A percentile compares a stretch with the other conserved stretches of the same genome.
These are phyloP conservation scores for Capsella rubella DNA, from an alignment of 441 rosid species.

Conservation along the genomic window DNA sequence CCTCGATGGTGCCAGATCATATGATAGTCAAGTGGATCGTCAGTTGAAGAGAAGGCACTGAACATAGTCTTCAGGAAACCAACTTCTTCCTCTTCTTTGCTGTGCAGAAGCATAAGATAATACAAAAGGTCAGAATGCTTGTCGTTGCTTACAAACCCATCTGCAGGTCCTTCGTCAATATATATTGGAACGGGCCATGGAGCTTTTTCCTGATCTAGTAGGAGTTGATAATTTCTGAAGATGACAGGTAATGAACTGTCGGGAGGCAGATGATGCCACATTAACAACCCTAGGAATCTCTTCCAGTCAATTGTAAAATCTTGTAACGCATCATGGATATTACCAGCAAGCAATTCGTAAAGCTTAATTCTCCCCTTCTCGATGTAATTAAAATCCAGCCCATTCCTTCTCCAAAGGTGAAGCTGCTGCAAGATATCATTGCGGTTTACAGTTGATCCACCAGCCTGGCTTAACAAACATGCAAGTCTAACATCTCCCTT, in stretches of 20 bases:
- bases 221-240: conserved; percentile 76
- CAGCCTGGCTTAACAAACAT: conserved; percentile 97
- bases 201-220: conserved; percentile 74
- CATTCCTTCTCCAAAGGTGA: conserved; percentile 87
- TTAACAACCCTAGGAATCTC: conserved; percentile 91
- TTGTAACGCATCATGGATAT: conserved; percentile 70
- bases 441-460: conserved; percentile 85
- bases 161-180: conserved; percentile 86
- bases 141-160: conserved; percentile 49
- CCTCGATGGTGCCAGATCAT: conserved; percentile 99
- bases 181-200: conserved; percentile 86
- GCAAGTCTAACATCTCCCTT: conserved; percentile 95
- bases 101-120: conserved; percentile 97
- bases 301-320: conserved; percentile 88
- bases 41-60: conserved; percentile 88
- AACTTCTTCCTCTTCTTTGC: conserved; percentile 64
- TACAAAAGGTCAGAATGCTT: conserved; percentile 81
- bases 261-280: conserved; percentile 95
- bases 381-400: conserved; percentile 87
- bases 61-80: conserved; percentile 81
- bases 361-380: conserved; percentile 82
- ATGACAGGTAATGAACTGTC: conserved; percentile 66
- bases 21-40: conserved; percentile 97
- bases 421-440: conserved; percentile 77
- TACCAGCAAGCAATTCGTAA: conserved; percentile 94